Conservation (phyloP, 2,329 filamentous ascomycete genomes). For the Blumeria graminis region DNA sequence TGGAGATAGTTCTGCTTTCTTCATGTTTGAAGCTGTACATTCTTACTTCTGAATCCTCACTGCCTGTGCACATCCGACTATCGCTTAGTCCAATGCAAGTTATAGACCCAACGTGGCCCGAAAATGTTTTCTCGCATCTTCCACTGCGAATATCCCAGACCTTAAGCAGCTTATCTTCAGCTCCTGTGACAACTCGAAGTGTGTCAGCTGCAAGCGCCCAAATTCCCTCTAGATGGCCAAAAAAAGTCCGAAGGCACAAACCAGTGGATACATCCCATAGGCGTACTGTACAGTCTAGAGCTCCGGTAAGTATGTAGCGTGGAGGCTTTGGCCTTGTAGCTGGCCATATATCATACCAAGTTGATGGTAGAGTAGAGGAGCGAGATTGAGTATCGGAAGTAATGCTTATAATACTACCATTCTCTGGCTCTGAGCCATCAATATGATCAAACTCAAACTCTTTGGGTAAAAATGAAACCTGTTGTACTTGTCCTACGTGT, state of each 20-base stretch:
- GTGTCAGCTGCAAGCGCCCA: slow-evolving; percentile 85
- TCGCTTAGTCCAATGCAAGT: slow-evolving; percentile 86
- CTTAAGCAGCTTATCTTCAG: slow-evolving; percentile 88
- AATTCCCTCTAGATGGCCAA: slow-evolving; percentile 86
- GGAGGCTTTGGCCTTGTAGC: slow-evolving; percentile 50
- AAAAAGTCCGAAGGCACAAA: slow-evolving; percentile 72
- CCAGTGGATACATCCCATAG: slow-evolving; percentile 76
- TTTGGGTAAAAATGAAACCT: slow-evolving; percentile 58
- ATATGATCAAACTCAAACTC: slow-evolving; percentile 78
- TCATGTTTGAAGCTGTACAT: slow-evolving; percentile 44
- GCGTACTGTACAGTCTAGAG: slow-evolving; percentile 73
- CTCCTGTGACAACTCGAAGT: slow-evolving; percentile 65
- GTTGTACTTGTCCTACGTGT: slow-evolving; percentile 87
- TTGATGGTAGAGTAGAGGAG: slow-evolving; percentile 1
- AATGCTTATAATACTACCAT: slow-evolving; percentile 9
- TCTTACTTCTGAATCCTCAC: slow-evolving; percentile 78
- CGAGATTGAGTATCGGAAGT: slow-evolving; percentile 3
- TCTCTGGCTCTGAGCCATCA: slow-evolving; percentile 29
- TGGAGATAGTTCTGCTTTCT: background rate
- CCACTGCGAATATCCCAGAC: slow-evolving; percentile 84
- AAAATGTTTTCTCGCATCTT: slow-evolving; percentile 78
- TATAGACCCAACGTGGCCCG: slow-evolving; percentile 71
- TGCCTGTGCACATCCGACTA: slow-evolving; percentile 68
- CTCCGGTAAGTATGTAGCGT: slow-evolving; percentile 79
- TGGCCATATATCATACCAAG: slow-evolving; percentile 26